phyloP scores from a whole-genome alignment of 2,329 filamentous ascomycete species.

The Aspergillus brunneoviolaceus region DNA sequence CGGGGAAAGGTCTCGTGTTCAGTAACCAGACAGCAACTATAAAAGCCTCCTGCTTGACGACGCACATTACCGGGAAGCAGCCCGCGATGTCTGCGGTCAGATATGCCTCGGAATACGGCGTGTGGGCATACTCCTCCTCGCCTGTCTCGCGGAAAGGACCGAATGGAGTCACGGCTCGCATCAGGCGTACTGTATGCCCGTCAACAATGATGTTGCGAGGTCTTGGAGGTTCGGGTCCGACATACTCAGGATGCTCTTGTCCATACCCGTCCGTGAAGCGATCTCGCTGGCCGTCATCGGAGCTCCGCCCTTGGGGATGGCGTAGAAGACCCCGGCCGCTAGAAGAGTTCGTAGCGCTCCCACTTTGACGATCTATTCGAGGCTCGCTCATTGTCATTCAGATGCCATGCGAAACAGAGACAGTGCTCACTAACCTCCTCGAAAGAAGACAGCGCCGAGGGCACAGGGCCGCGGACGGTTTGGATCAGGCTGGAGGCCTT shows the following conservation, averaged over 20 bases:
- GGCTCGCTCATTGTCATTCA: too few species aligned
- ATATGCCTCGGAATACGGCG: constrained; percentile 21
- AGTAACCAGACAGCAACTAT: too few species aligned
- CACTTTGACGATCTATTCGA: constrained; percentile 18
- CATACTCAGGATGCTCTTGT: constrained; percentile 12
- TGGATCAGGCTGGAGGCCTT: too few species aligned
- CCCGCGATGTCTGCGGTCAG: constrained; percentile 14
- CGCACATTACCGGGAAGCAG: constrained; percentile 15
- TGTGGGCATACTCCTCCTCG: constrained; percentile 23
- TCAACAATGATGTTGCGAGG: background rate
- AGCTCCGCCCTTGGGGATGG: constrained; percentile 21
- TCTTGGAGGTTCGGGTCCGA: background rate
- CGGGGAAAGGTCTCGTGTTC: background rate
- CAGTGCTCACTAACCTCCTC: too few species aligned
- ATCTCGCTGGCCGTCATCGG: constrained; percentile 13
- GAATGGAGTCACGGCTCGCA: constrained; percentile 18
- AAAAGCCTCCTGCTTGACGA: too few species aligned
- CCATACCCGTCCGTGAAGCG: constrained; percentile 11
- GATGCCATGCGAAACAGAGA: too few species aligned
- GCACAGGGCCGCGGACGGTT: too few species aligned
- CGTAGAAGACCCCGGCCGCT: constrained; percentile 21
- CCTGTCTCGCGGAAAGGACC: constrained; percentile 21
- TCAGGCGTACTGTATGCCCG: constrained; percentile 18
- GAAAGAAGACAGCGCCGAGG: too few species aligned
- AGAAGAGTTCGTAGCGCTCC: constrained; percentile 22